Evolutionary conservation across 352 stramenopile genomes (phyloP).

Genomic region (Globisporangium splendens): DNA sequence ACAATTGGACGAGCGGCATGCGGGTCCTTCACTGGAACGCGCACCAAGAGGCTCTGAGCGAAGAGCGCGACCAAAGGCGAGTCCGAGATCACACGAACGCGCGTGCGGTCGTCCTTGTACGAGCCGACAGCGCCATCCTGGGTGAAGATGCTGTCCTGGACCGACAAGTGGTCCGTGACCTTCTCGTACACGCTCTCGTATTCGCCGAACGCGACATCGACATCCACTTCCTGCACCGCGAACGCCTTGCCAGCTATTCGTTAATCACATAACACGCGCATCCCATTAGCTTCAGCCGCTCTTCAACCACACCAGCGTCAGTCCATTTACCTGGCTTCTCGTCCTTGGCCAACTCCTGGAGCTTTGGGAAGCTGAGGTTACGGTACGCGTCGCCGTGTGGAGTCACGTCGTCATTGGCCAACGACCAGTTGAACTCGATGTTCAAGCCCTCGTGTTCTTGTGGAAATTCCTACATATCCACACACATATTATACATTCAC

Average conservation of each 20-base stretch:
- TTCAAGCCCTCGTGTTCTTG: constrained; percentile 76
- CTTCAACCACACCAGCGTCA: background rate
- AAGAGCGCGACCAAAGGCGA: constrained; percentile 69
- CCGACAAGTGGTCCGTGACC: constrained; percentile 69
- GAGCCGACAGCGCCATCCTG: constrained; percentile 77
- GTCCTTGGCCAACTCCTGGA: constrained; percentile 59
- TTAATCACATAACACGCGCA: background rate
- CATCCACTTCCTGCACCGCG: constrained; percentile 57
- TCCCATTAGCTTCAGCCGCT: background rate
- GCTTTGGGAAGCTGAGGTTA: constrained; percentile 71
- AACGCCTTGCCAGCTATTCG: constrained; percentile 51
- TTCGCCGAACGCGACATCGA: constrained; percentile 60
- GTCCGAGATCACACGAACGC: constrained; percentile 78
- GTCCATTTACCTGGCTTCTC: constrained; percentile 41
- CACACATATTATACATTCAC: constrained; percentile 6
- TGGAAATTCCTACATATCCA: constrained; percentile 51
- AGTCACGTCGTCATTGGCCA: constrained; percentile 78
- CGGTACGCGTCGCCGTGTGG: constrained; percentile 73
- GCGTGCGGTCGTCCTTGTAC: constrained; percentile 70
- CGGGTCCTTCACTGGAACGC: constrained; percentile 57
- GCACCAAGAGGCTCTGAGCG: constrained; percentile 66
- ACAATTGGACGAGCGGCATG: constrained; percentile 76
- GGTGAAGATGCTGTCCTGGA: constrained; percentile 53
- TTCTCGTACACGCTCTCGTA: constrained; percentile 68
- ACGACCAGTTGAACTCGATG: constrained; percentile 87